Conservation (phyloP, 495 filamentous ascomycete genomes). For the Friedmanniomyces endolithicus region DNA sequence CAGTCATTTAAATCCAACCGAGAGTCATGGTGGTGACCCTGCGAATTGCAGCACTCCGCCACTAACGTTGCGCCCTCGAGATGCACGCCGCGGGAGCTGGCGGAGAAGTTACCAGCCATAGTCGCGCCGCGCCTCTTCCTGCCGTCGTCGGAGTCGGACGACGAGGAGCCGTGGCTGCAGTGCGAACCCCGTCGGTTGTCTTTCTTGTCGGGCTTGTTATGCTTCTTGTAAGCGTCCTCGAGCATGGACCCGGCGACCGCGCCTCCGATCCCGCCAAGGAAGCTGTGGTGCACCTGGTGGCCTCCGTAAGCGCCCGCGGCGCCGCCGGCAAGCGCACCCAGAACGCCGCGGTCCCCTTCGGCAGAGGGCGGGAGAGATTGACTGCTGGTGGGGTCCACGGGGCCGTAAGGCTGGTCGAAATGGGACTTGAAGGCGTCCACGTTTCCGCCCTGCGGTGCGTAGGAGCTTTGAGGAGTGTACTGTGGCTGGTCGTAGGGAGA, state of each 20-base stretch:
- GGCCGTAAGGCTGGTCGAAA: constrained; percentile 4
- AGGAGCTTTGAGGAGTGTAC: neutral
- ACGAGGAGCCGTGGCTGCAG: neutral
- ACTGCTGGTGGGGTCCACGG: neutral
- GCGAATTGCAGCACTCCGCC: constrained; percentile 1
- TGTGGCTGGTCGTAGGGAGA: neutral
- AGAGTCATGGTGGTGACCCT: constrained; percentile 4
- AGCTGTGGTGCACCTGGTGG: constrained; percentile 27
- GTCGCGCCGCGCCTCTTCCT: constrained; percentile 1
- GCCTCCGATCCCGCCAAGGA: constrained; percentile 27
- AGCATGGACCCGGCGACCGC: constrained; percentile 30
- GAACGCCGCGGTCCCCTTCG: constrained; percentile 30
- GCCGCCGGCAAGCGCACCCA: constrained; percentile 30
- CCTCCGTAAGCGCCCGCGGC: constrained; percentile 30
- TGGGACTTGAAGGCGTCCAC: constrained; percentile 5
- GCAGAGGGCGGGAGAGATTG: neutral
- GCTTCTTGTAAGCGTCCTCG: constrained; percentile 26
- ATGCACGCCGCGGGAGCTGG: constrained; percentile 2
- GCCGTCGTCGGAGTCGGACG: constrained; percentile 8
- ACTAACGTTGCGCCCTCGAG: constrained; percentile 5
- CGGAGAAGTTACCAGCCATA: constrained; percentile 4
- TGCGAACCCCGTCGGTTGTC: constrained; percentile 7
- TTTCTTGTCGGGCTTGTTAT: constrained; percentile 14
- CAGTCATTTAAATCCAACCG: constrained; percentile 8
- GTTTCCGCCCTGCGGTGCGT: constrained; percentile 1